phyloP scores from a whole-genome alignment of 805 yeast species.

The Alloascoidea hylecoeti region DNA sequence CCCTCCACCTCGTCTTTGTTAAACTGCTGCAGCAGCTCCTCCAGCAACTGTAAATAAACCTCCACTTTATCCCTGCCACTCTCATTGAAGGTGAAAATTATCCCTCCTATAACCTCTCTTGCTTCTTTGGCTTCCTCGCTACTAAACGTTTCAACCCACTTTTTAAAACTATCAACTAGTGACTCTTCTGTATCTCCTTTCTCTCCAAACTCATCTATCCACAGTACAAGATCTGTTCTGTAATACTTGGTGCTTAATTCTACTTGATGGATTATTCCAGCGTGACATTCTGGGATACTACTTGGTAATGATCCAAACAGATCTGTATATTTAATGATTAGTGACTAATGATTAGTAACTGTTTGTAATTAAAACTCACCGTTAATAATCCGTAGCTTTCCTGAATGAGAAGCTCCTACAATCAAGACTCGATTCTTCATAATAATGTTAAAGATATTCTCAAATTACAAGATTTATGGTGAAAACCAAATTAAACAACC shows the following conservation, averaged over 20 bases:
- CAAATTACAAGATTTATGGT: no score
- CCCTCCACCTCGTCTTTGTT: constrained; percentile 4
- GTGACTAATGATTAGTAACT: no score
- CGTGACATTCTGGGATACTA: constrained; percentile 10
- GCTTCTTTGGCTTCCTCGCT: constrained; percentile 20
- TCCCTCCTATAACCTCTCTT: constrained; percentile 19
- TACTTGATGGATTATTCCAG: constrained; percentile 14
- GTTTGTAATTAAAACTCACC: no score
- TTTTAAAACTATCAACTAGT: constrained; percentile 5
- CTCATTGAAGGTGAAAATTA: constrained; percentile 16
- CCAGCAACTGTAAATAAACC: constrained; percentile 11
- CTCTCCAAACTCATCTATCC: constrained; percentile 20
- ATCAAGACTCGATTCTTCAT: no score
- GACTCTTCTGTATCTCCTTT: constrained; percentile 10
- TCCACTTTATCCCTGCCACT: constrained; percentile 14
- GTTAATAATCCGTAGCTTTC: no score
- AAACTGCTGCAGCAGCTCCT: constrained; percentile 5
- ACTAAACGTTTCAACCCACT: constrained; percentile 18
- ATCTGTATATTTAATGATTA: no score
- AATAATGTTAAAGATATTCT: no score
- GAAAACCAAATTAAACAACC: no score
- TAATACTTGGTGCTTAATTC: constrained; percentile 17
- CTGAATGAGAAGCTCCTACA: no score
- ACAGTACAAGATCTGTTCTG: constrained; percentile 16
- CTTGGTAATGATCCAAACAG: constrained; percentile 15